Percentiles rank a stretch among this genome's conserved stretches.
Conservation (phyloP, 2,329 filamentous ascomycete species). For the Fusarium sp. region DNA sequence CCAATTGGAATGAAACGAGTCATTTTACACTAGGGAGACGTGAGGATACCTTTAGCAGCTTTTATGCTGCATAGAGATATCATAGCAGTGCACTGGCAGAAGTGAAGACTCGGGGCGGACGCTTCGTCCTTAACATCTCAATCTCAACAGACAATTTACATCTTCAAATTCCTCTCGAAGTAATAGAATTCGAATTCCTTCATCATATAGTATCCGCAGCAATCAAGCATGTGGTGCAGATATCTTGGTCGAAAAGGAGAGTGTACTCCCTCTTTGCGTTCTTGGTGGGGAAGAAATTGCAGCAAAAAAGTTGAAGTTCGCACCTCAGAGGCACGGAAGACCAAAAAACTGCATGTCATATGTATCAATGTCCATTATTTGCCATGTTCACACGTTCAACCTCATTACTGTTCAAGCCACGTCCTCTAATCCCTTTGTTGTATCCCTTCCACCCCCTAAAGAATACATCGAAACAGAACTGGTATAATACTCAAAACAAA, state of each 20-base stretch:
- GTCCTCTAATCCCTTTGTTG: conserved; percentile 14
- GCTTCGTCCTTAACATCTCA: background rate
- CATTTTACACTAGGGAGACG: too few species aligned
- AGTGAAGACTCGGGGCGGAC: background rate
- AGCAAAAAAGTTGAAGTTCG: background rate
- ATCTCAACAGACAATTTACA: too few species aligned
- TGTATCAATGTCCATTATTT: background rate
- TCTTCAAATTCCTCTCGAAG: background rate
- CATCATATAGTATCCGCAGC: background rate
- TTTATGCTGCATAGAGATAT: background rate
- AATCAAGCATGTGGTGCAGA: background rate
- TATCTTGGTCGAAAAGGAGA: background rate
- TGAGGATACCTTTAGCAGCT: background rate
- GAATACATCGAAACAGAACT: conserved; percentile 20
- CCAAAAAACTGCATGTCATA: background rate
- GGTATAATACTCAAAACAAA: conserved; percentile 20
- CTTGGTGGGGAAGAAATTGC: background rate
- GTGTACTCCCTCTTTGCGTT: background rate
- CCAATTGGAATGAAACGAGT: background rate
- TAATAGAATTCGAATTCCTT: fast-evolving
- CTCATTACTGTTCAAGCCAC: background rate
- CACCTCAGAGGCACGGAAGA: background rate
- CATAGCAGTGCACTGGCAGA: background rate
- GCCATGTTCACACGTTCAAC: background rate
- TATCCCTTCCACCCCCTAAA: conserved; percentile 2